Base-by-base conservation (phyloP, 208 protist genomes). In the Wallacemonas sp. region DNA sequence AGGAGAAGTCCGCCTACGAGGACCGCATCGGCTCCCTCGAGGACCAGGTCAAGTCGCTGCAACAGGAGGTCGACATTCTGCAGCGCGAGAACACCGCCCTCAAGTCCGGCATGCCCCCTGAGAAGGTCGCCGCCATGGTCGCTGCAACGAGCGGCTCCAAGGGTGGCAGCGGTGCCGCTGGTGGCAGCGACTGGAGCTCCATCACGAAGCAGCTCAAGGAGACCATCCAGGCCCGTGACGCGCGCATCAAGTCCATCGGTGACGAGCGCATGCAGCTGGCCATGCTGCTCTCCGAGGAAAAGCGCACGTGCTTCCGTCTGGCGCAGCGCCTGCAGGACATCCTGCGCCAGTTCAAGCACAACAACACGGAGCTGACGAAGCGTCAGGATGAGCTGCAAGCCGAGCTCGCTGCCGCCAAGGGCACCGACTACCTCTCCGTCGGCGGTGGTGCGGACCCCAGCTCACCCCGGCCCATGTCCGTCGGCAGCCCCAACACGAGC, bases 1-100 rank as follows among this genome's bases (percentile, higher is more conserved):
- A 97, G 66, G 87, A 94, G 76, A 80, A 87, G 23, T 47, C 41
- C 2, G 79, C 85, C 24, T 94, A 89, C 71, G 88, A 94, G 60
- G 84, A 93, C 24, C 85, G 81, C 23, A 82, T 96, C 38, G 39
- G 52, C 1, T 55, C 60, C 24, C 76, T 93, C 11, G 58, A 90
- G 61, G 85, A 93, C 4, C 70, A 85, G 65, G 55, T 93, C 11
- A 78, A 78, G 49, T 36, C 82, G 17, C 83, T 94, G 3, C 81
- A 63, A 11, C n/a, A 76, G 1, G 88, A 96, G 74, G 91, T 92
- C 44, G 54, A 80, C 16, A 48, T 88, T 34, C 67, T 93, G 47
- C 73, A 76, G 24, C 54, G 72, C 12, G 86, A 93, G 58, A 92
- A 85, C 38, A 23, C 17, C 5, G 36, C 47, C 30, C 72, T 90